A percentile compares a stretch with the other conserved stretches of the same genome.
phyloP scores from a whole-genome alignment of 768 basidiomycete species.

The Hemileccinum impolitum region DNA sequence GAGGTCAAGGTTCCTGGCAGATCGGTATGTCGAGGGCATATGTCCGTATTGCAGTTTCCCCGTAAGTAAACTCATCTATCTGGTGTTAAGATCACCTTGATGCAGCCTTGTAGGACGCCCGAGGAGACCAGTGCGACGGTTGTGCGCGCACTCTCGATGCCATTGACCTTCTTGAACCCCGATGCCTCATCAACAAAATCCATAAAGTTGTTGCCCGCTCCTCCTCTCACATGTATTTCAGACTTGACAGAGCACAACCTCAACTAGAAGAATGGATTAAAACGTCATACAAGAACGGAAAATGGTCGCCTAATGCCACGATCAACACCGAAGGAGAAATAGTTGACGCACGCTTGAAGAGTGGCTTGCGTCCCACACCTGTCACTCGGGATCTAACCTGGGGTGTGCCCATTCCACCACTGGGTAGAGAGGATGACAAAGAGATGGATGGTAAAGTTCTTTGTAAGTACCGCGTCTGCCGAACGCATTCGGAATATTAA shows the following conservation, averaged over 20 bases:
- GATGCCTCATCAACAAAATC: constrained; percentile 81
- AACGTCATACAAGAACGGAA: constrained; percentile 70
- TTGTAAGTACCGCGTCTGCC: constrained; percentile 54
- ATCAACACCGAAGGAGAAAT: constrained; percentile 87
- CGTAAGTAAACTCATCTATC: constrained; percentile 36
- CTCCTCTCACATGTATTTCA: constrained; percentile 90
- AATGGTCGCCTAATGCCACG: constrained; percentile 91
- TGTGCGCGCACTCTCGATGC: constrained; percentile 93
- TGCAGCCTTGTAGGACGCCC: constrained; percentile 65
- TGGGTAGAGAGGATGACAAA: constrained; percentile 66
- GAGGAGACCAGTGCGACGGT: constrained; percentile 96
- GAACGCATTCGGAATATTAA: constrained; percentile 7
- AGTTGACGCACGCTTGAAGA: constrained; percentile 83
- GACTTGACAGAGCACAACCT: constrained; percentile 79
- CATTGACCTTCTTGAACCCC: constrained; percentile 89
- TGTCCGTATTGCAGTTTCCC: constrained; percentile 92
- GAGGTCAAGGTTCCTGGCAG: constrained; percentile 77
- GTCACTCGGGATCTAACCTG: constrained; percentile 92
- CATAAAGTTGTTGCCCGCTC: constrained; percentile 73
- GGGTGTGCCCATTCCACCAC: constrained; percentile 89
- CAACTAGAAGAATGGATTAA: constrained; percentile 87
- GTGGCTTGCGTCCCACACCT: constrained; percentile 83
- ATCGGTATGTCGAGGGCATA: constrained; percentile 96
- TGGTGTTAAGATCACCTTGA: not conserved
- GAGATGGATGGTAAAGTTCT: constrained; percentile 94